Evolutionary conservation across 2,329 filamentous ascomycete genomes (phyloP).

Genomic region (Malbranchea cinnamomea): DNA sequence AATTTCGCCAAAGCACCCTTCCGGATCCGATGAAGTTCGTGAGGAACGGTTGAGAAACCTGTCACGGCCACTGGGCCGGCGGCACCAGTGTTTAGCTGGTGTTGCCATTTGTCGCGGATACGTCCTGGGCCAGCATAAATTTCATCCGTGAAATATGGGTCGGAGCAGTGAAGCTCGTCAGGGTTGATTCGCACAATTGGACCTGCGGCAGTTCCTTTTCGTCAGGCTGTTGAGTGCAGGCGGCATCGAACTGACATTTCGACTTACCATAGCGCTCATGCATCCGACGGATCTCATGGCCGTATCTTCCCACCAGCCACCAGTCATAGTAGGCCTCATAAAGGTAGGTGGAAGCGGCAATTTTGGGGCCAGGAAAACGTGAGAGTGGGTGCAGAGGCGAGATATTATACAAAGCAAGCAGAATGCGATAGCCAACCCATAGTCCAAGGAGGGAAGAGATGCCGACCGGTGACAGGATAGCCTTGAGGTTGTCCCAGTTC

Average conservation of each 20-base stretch:
- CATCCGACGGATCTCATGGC: slow-evolving; percentile 10
- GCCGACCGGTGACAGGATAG: slow-evolving; percentile 1
- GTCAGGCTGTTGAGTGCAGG: not conserved
- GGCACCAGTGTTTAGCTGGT: slow-evolving; percentile 3
- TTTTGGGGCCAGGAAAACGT: slow-evolving; percentile 11
- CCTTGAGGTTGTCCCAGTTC: slow-evolving; percentile 1
- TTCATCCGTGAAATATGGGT: slow-evolving; percentile 11
- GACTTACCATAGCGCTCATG: slow-evolving; percentile 13
- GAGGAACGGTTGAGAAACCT: slow-evolving; percentile 14
- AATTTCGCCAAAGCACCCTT: slow-evolving; percentile 15
- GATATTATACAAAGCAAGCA: slow-evolving; percentile 3
- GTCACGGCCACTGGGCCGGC: slow-evolving; percentile 4
- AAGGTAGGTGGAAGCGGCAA: slow-evolving; percentile 10
- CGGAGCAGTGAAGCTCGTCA: slow-evolving; percentile 11
- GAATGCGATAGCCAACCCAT: slow-evolving; percentile 2
- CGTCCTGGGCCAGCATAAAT: slow-evolving; percentile 11
- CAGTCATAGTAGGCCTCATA: slow-evolving; percentile 14
- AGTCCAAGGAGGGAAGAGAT: slow-evolving; percentile 2
- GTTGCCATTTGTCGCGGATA: slow-evolving; percentile 10
- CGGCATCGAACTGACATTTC: not conserved
- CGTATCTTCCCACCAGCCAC: slow-evolving; percentile 10
- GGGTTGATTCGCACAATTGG: slow-evolving; percentile 4
- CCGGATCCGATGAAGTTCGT: slow-evolving; percentile 15
- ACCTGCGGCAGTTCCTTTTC: slow-evolving; percentile 1
- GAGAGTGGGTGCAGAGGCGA: slow-evolving; percentile 4